These are phyloP conservation scores for Berkeleyomyces basicola DNA, from an alignment of 2,329 filamentous ascomycete species.

Conservation along the genomic window DNA sequence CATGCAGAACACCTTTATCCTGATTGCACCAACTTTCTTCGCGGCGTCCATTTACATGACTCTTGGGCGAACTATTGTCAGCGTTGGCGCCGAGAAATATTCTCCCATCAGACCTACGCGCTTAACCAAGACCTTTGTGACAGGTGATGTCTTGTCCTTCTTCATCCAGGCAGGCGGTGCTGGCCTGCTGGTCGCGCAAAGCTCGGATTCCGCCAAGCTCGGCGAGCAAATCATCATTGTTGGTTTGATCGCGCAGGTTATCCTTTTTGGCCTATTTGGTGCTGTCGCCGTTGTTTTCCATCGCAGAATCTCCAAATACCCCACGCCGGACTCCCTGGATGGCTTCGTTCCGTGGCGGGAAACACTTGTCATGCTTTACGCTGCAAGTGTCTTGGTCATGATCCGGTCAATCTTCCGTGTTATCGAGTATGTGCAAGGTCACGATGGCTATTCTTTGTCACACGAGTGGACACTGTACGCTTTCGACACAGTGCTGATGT, in stretches of 20 bases:
- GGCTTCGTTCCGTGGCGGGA: slow-evolving; percentile 18
- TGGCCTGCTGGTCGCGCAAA: slow-evolving; percentile 18
- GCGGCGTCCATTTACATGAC: slow-evolving; percentile 36
- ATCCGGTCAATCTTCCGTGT: slow-evolving; percentile 30
- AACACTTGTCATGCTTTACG: slow-evolving; percentile 21
- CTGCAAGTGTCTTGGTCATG: slow-evolving; percentile 25
- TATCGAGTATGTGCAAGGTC: slow-evolving; percentile 30
- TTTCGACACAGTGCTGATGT: slow-evolving; percentile 28
- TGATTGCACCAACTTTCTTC: slow-evolving; percentile 32
- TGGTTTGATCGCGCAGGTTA: slow-evolving; percentile 37
- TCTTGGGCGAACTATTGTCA: slow-evolving; percentile 27
- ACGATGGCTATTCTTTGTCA: slow-evolving; percentile 24
- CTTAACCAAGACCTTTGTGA: slow-evolving; percentile 39
- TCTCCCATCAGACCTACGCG: slow-evolving; percentile 22
- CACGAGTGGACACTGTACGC: slow-evolving; percentile 28
- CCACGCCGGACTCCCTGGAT: slow-evolving; percentile 15
- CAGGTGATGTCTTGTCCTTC: slow-evolving; percentile 36
- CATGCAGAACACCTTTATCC: slow-evolving; percentile 27
- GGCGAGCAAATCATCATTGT: slow-evolving; percentile 33
- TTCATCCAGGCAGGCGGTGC: slow-evolving; percentile 31
- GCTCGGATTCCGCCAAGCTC: slow-evolving; percentile 9
- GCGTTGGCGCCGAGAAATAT: slow-evolving; percentile 22
- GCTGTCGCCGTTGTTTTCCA: slow-evolving; percentile 30
- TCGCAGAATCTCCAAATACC: slow-evolving; percentile 14
- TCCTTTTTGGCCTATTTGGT: slow-evolving; percentile 37